Evolutionary conservation across 2,329 filamentous ascomycete genomes (phyloP).

Genomic region (Thermothelomyces thermophilus): DNA sequence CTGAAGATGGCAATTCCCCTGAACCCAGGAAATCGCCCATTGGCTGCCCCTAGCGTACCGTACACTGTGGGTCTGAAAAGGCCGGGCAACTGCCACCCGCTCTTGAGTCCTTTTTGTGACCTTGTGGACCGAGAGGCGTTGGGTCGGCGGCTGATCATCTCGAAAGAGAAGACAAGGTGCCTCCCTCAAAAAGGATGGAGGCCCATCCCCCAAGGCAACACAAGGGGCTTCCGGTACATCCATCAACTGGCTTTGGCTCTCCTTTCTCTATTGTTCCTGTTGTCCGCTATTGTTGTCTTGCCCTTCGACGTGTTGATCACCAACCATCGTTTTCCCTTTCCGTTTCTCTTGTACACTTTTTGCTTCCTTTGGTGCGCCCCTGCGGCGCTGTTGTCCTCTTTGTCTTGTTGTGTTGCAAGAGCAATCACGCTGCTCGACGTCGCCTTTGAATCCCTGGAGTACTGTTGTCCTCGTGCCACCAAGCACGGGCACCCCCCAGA

Average conservation of each 20-base stretch:
- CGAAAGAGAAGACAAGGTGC: too few relatives aligned
- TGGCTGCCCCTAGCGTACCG: neutral
- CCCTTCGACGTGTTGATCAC: slow-evolving; percentile 15
- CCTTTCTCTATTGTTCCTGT: neutral
- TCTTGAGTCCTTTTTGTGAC: neutral
- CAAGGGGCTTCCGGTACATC: neutral
- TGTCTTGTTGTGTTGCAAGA: neutral
- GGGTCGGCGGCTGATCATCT: neutral
- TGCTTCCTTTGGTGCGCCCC: slow-evolving; percentile 1
- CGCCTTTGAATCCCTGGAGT: neutral
- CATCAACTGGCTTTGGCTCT: slow-evolving; percentile 6
- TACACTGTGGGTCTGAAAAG: neutral
- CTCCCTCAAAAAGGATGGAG: slow-evolving; percentile 1
- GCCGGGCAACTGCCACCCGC: neutral
- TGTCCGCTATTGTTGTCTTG: slow-evolving; percentile 13
- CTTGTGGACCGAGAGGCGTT: slow-evolving; percentile 2
- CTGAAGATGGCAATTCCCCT: neutral
- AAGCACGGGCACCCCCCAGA: neutral
- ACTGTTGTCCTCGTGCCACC: neutral
- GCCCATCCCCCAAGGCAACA: slow-evolving; percentile 2
- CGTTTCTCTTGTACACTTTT: neutral
- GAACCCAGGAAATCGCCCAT: slow-evolving; percentile 5
- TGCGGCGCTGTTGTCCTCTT: neutral
- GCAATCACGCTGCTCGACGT: neutral
- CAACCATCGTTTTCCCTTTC: slow-evolving; percentile 17